phyloP scores from a whole-genome alignment of 768 basidiomycete genomes.

The Trichaptum fuscoviolaceum region DNA sequence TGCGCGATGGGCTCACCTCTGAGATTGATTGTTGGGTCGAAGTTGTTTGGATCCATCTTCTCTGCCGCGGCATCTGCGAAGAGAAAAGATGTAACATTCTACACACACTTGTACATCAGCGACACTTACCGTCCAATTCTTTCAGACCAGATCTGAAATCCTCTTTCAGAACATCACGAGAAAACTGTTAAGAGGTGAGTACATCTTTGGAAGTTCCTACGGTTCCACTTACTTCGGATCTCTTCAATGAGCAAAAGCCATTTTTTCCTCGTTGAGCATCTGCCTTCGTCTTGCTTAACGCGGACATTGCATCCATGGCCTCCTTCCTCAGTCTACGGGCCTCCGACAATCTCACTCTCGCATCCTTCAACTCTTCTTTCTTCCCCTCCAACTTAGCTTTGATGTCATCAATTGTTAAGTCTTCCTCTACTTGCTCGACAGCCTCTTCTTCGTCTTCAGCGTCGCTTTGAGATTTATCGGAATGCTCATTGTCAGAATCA shows the following conservation, averaged over 20 bases:
- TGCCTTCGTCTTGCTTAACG: conserved; percentile 33
- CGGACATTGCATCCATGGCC: conserved; percentile 29
- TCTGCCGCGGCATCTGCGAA: conserved; percentile 48
- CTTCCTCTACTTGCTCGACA: conserved; percentile 18
- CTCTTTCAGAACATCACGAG: conserved; percentile 50
- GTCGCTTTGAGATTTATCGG: conserved; percentile 24
- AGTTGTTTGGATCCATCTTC: conserved; percentile 50
- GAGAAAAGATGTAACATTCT: background rate
- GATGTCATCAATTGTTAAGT: conserved; percentile 22
- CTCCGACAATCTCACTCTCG: conserved; percentile 32
- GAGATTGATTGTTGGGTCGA: conserved; percentile 45
- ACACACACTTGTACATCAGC: background rate
- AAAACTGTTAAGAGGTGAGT: conserved; percentile 36
- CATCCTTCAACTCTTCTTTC: conserved; percentile 35
- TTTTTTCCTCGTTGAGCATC: conserved; percentile 45
- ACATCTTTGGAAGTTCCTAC: background rate
- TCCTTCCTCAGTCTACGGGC: conserved; percentile 38
- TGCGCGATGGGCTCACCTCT: conserved; percentile 33
- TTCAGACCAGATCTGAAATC: conserved; percentile 56
- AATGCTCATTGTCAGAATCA: conserved; percentile 11
- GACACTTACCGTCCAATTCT: conserved; percentile 46
- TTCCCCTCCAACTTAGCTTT: conserved; percentile 39
- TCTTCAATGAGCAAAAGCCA: conserved; percentile 52
- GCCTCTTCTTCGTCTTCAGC: conserved; percentile 17
- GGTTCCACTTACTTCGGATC: conserved; percentile 40